Evolutionary conservation across 495 filamentous ascomycete species (phyloP).

Genomic region (Entonaema liquescens): DNA sequence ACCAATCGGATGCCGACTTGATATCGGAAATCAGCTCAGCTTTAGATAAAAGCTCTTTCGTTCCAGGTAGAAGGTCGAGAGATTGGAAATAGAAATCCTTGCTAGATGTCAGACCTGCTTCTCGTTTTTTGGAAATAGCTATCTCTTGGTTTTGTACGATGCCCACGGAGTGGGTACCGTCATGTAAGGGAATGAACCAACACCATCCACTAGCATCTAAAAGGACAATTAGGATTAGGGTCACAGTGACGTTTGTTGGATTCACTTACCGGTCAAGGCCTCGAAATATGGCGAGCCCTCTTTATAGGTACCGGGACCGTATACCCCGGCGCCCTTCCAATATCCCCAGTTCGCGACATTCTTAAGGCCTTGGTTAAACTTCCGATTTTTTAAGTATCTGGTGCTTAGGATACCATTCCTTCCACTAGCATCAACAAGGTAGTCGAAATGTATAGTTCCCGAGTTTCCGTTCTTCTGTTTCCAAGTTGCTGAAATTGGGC

Average conservation of each 20-base stretch:
- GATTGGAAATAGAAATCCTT: conserved; percentile 53
- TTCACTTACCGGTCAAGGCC: conserved; percentile 45
- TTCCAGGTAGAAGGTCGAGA: conserved; percentile 44
- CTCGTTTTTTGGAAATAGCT: conserved; percentile 43
- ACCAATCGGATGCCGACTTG: conserved; percentile 54
- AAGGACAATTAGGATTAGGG: neutral
- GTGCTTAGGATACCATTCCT: conserved; percentile 50
- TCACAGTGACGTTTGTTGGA: neutral
- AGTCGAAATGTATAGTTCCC: conserved; percentile 54
- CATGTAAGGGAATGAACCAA: conserved; percentile 58
- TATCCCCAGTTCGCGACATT: conserved; percentile 59
- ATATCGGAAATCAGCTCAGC: conserved; percentile 45
- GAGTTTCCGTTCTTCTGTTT: conserved; percentile 52
- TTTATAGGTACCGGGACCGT: conserved; percentile 43
- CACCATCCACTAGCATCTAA: conserved; percentile 55
- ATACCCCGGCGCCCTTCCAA: conserved; percentile 47
- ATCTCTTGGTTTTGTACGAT: conserved; percentile 51
- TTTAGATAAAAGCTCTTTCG: conserved; percentile 40
- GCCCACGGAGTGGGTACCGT: conserved; percentile 55
- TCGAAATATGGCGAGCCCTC: conserved; percentile 54
- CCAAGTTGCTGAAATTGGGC: conserved; percentile 58
- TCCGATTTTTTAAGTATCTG: conserved; percentile 58
- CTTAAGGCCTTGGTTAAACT: conserved; percentile 51
- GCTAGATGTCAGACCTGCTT: conserved; percentile 28
- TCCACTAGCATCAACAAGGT: conserved; percentile 58